These are phyloP conservation scores for Pseudopyricularia cyperi DNA, from an alignment of 2,329 filamentous ascomycete genomes.

Conservation along the genomic window DNA sequence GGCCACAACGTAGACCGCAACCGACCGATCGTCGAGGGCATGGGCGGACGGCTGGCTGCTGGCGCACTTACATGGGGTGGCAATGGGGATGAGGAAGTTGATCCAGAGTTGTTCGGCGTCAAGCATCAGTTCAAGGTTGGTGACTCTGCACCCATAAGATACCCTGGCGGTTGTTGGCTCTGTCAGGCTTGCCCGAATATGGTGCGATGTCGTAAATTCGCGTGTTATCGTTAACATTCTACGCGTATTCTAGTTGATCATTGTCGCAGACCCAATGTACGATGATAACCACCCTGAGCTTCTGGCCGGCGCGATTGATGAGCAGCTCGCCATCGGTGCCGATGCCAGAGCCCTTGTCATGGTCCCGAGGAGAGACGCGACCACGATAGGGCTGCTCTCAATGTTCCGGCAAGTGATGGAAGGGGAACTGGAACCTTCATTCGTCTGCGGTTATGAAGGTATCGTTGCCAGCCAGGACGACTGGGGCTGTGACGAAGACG, in stretches of 20 bases:
- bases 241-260: constrained; percentile 49
- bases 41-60: constrained; percentile 44
- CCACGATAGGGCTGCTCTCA: constrained; percentile 44
- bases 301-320: constrained; percentile 55
- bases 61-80: constrained; percentile 66
- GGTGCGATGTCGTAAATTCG: background rate
- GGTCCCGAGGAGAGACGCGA: constrained; percentile 64
- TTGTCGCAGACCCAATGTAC: constrained; percentile 81
- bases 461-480: constrained; percentile 58
- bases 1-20: constrained; percentile 53
- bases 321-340: constrained; percentile 46
- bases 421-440: constrained; percentile 25
- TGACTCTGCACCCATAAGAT: background rate
- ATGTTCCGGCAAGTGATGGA: constrained; percentile 51
- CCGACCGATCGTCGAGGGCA: constrained; percentile 33
- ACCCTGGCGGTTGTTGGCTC: background rate
- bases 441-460: constrained; percentile 45
- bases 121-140: constrained; percentile 38
- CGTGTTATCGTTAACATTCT: background rate
- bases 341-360: constrained; percentile 63
- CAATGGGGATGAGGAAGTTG: constrained; percentile 24
- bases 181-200: background rate
- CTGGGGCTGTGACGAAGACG: constrained; percentile 46
- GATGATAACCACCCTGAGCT: constrained; percentile 68
- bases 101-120: constrained; percentile 28